phyloP scores from a whole-genome alignment of 768 basidiomycete genomes.

The Sarcomyxa edulis region DNA sequence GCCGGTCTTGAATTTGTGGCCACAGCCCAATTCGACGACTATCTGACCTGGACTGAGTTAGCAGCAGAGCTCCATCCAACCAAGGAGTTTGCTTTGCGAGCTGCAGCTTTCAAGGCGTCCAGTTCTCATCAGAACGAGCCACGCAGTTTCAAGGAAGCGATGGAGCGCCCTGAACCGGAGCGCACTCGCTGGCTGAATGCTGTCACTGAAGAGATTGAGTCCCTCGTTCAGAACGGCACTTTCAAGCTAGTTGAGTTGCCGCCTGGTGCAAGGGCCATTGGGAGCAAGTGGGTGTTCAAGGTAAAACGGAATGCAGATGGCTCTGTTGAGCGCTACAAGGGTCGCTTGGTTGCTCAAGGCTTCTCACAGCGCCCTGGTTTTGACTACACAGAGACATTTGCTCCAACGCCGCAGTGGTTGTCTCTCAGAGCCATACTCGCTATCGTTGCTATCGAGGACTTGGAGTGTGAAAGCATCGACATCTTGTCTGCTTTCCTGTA shows the following conservation, averaged over 20 bases:
- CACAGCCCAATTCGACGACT: neutral
- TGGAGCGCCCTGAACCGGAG: constrained; percentile 12
- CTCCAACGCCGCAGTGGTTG: constrained; percentile 14
- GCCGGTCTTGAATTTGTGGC: neutral
- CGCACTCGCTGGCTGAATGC: constrained; percentile 19
- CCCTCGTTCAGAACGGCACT: constrained; percentile 19
- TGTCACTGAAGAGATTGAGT: constrained; percentile 20
- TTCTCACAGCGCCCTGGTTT: constrained; percentile 31
- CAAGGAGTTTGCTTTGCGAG: neutral
- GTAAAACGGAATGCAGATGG: constrained; percentile 36
- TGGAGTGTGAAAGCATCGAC: constrained; percentile 25
- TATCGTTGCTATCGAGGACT: constrained; percentile 21
- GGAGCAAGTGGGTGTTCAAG: constrained; percentile 32
- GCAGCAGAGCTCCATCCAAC: no score
- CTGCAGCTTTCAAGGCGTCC: neutral
- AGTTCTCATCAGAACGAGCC: constrained; percentile 12
- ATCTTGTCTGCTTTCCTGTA: constrained; percentile 27
- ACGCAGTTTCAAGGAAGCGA: constrained; percentile 14
- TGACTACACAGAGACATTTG: constrained; percentile 33
- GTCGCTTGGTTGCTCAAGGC: constrained; percentile 34
- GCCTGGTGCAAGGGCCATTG: constrained; percentile 24
- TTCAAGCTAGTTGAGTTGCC: constrained; percentile 31
- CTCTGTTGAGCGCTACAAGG: constrained; percentile 32
- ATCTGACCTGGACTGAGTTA: neutral
- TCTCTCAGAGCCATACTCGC: constrained; percentile 23